Evolutionary conservation across 805 yeast genomes (phyloP).

Genomic region (Metschnikowia aberdeeniae): DNA sequence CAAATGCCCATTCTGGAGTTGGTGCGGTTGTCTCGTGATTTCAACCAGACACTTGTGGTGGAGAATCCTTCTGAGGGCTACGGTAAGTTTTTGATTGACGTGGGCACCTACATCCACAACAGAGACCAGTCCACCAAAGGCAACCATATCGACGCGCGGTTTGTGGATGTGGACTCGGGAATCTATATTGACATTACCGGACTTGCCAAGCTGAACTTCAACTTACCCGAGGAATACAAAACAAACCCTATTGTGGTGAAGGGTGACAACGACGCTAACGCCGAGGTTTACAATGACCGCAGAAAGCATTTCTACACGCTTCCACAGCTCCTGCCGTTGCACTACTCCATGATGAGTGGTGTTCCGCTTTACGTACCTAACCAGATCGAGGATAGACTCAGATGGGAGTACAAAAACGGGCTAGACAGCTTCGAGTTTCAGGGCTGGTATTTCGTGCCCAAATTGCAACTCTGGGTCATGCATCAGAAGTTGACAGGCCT

Average conservation of each 20-base stretch:
- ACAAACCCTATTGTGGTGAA: slow-evolving; percentile 12
- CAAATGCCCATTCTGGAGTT: slow-evolving; percentile 17
- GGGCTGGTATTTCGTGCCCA: slow-evolving; percentile 17
- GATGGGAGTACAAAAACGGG: slow-evolving; percentile 20
- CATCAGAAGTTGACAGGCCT: slow-evolving; percentile 9
- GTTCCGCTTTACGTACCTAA: slow-evolving; percentile 18
- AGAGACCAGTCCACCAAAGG: slow-evolving; percentile 13
- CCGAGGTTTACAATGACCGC: slow-evolving; percentile 18
- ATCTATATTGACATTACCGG: slow-evolving; percentile 18
- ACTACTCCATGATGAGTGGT: slow-evolving; percentile 17
- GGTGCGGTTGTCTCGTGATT: slow-evolving; percentile 6
- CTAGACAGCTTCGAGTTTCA: slow-evolving; percentile 7
- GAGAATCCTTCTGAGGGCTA: slow-evolving; percentile 19
- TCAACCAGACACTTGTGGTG: slow-evolving; percentile 17
- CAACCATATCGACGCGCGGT: slow-evolving; percentile 17
- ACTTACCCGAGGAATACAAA: slow-evolving; percentile 13
- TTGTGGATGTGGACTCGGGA: slow-evolving; percentile 16
- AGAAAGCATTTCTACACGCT: slow-evolving; percentile 17
- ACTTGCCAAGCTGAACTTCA: slow-evolving; percentile 11
- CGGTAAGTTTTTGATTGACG: slow-evolving; percentile 18
- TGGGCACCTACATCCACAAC: slow-evolving; percentile 18
- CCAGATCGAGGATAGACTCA: slow-evolving; percentile 15
- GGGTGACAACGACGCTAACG: slow-evolving; percentile 6
- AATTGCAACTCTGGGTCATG: slow-evolving; percentile 20
- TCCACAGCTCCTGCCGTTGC: slow-evolving; percentile 18